Base-by-base conservation (phyloP, 2,329 filamentous ascomycete genomes). In the Fusarium clavum region DNA sequence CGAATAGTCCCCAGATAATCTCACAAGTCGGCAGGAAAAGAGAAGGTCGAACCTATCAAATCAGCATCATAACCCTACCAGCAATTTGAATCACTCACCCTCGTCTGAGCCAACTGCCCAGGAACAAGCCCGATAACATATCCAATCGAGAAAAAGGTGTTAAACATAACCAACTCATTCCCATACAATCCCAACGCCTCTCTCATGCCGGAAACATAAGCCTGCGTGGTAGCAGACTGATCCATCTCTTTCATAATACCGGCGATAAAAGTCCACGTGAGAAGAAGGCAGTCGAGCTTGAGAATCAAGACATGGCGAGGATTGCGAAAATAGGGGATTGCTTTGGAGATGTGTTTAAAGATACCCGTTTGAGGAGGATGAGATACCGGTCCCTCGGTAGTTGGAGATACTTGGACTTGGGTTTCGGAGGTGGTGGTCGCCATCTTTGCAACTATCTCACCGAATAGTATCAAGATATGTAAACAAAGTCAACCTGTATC, bases 91-190 rank as follows among this genome's bases (percentile, higher is more conserved):
- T 10, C 14, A 58, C 63, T 47, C 24, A 67, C 73, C 41, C 77
- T 79, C 2, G 79, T 82, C 67, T 80, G 77, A 61, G 82, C 77
- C 40, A 83, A 61, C 40, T 80, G 82, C 8, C 77, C 79, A 3
- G 81, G 79, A 43, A 79, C 76, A 40, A 82, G 77, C 0, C 80
- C 79, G 77, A 90, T 80, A 0, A 88, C 85, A 68, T 91, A 91
- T 11, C 88, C 88, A 1, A 87, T 82, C 0, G 86, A 89, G 81
- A 88, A 91, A 29, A 82, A 84, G 0, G 86, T 84, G 53, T 76
- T 78, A 62, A 82, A 76, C 60, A 87, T 85, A 55, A 88, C 88
- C 32, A 88, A 79, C 58, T 90, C 79, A 66, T 89, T 88, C 2
- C 82, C 81, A 47, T 84, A 83, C 22, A 89, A 76, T 1, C 51